Conservation (phyloP, 2,329 filamentous ascomycete genomes). For the Rutstroemia sp. region DNA sequence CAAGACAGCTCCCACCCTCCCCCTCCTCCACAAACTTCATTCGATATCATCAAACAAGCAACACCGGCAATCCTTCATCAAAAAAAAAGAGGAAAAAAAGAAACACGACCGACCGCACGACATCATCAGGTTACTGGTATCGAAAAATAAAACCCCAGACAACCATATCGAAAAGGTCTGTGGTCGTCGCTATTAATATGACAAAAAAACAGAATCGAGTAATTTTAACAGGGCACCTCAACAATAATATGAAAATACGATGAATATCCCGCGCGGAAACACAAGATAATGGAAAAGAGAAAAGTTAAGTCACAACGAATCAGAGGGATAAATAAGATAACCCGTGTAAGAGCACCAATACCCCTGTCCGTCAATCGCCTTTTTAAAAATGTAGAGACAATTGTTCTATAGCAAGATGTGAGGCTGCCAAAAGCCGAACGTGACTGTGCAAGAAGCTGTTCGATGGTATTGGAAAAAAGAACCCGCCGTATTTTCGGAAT, state of each 20-base stretch:
- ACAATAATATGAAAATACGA: constrained; percentile 8
- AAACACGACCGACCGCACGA: constrained; percentile 1
- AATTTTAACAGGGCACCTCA: not conserved
- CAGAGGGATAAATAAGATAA: constrained; percentile 9
- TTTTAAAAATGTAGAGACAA: constrained; percentile 13
- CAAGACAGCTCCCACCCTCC: too few relatives aligned
- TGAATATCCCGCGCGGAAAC: constrained; percentile 3
- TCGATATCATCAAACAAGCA: not conserved
- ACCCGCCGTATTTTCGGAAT: constrained; percentile 26
- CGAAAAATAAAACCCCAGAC: not conserved
- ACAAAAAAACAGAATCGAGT: constrained; percentile 12
- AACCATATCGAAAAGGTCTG: constrained; percentile 7
- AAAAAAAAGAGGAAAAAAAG: not conserved
- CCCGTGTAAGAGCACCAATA: constrained; percentile 1
- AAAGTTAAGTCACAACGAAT: constrained; percentile 21
- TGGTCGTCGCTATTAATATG: constrained; percentile 20
- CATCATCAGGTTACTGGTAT: constrained; percentile 8
- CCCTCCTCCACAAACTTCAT: not conserved
- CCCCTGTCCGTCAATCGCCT: not conserved
- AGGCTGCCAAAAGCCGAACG: constrained; percentile 11
- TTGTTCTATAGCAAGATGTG: constrained; percentile 16
- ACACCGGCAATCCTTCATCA: not conserved
- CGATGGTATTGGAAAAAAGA: constrained; percentile 26
- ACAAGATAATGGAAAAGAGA: constrained; percentile 15
- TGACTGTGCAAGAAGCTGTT: constrained; percentile 17